A percentile compares a stretch with the other conserved stretches of the same genome.
phyloP scores from a whole-genome alignment of 176 grass and related monocot species.

The Zizania latifolia region DNA sequence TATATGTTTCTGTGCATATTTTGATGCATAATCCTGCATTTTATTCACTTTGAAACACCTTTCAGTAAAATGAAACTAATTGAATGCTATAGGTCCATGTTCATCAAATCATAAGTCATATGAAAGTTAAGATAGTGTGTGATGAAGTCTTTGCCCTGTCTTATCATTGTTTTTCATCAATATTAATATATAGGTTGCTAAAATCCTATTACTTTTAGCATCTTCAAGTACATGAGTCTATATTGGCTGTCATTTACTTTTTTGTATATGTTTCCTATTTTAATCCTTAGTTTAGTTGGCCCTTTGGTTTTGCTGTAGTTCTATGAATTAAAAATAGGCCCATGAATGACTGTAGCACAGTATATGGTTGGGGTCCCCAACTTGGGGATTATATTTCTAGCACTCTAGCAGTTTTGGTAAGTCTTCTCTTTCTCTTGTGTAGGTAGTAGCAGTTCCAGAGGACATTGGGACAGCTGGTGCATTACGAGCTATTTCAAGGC shows the following conservation, averaged over 20 bases:
- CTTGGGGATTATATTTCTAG: background rate
- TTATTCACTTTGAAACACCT: background rate
- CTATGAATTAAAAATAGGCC: background rate
- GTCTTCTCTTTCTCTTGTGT: conserved; percentile 4
- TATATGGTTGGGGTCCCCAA: no score
- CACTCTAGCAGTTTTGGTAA: conserved; percentile 14
- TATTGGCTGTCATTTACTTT: background rate
- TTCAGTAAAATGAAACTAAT: background rate
- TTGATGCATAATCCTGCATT: background rate
- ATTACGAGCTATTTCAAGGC: conserved; percentile 61
- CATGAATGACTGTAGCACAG: background rate
- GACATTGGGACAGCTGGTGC: conserved; percentile 93
- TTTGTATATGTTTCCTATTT: background rate
- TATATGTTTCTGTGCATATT: background rate
- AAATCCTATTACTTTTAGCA: background rate
- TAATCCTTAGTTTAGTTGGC: background rate
- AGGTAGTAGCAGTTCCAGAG: conserved; percentile 70
- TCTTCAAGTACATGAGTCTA: background rate
- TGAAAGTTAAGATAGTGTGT: background rate
- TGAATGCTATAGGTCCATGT: background rate
- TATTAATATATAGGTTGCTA: background rate
- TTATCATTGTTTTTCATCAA: background rate
- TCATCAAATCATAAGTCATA: background rate
- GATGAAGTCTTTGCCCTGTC: background rate
- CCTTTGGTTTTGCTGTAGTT: background rate